Conservation (phyloP, 2,329 filamentous ascomycete genomes). For the Sclerotinia spermophila region DNA sequence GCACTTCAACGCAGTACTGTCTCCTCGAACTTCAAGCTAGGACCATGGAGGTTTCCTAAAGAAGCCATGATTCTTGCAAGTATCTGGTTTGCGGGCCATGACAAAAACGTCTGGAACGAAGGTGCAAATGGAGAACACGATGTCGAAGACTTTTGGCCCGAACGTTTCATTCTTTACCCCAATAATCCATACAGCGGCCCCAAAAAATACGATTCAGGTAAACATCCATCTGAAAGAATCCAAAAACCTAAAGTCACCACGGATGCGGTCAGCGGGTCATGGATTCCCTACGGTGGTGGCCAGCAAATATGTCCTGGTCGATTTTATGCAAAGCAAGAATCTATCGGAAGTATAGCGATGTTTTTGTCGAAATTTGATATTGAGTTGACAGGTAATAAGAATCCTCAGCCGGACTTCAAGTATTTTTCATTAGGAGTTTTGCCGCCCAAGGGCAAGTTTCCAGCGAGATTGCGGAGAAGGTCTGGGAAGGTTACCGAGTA, state of each 20-base stretch:
- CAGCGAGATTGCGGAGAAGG: constrained; percentile 25
- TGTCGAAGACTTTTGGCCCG: constrained; percentile 38
- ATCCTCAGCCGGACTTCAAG: constrained; percentile 20
- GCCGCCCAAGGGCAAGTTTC: constrained; percentile 24
- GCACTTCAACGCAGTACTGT: constrained; percentile 24
- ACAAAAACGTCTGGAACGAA: constrained; percentile 36
- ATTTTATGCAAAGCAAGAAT: constrained; percentile 39
- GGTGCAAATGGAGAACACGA: constrained; percentile 31
- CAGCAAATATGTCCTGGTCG: constrained; percentile 39
- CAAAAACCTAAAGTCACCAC: constrained; percentile 30
- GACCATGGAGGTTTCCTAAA: constrained; percentile 34
- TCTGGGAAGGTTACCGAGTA: background rate
- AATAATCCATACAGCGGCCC: constrained; percentile 34
- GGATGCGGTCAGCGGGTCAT: constrained; percentile 35
- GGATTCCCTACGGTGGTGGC: constrained; percentile 39
- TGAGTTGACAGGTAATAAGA: constrained; percentile 25
- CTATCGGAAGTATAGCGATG: constrained; percentile 35
- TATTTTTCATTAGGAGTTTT: constrained; percentile 29
- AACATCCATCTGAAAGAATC: background rate
- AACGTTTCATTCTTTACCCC: constrained; percentile 38
- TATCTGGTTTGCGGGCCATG: constrained; percentile 24
- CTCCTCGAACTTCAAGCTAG: constrained; percentile 31
- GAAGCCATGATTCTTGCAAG: constrained; percentile 31
- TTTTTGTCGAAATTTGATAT: constrained; percentile 38
- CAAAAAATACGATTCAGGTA: constrained; percentile 1